phyloP scores from a whole-genome alignment of 2,329 filamentous ascomycete species.

The Microdochium trichocladiopsis region DNA sequence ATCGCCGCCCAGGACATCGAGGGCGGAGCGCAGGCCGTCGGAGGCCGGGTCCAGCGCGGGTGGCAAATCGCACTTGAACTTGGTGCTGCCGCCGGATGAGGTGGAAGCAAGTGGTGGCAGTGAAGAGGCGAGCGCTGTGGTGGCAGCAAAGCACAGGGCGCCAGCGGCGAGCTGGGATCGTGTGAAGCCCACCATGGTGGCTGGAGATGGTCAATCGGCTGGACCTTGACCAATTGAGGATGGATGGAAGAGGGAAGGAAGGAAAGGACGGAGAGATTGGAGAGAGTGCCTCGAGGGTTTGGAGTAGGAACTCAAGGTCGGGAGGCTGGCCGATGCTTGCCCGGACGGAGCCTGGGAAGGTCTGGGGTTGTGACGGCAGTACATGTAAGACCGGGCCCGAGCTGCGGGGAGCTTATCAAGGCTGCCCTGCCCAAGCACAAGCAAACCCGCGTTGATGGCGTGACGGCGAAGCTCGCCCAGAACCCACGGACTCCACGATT shows the following conservation, averaged over 20 bases:
- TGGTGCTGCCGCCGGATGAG: slow-evolving; percentile 1
- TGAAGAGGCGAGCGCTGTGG: not conserved
- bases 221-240: not conserved
- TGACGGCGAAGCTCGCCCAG: too few relatives aligned
- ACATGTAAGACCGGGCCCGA: not conserved
- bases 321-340: not conserved
- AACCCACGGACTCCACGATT: too few relatives aligned
- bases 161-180: slow-evolving; percentile 7
- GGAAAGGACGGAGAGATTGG: not conserved
- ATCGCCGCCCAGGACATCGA: slow-evolving; percentile 17
- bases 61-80: slow-evolving; percentile 21
- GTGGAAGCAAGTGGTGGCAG: not conserved
- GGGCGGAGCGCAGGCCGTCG: slow-evolving; percentile 20
- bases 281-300: not conserved
- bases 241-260: not conserved
- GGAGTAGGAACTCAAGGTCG: not conserved
- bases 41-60: slow-evolving; percentile 15
- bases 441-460: not conserved
- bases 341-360: not conserved
- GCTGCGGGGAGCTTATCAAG: not conserved
- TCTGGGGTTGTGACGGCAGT: not conserved
- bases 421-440: not conserved
- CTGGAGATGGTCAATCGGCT: not conserved
- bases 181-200: slow-evolving; percentile 1
- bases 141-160: slow-evolving; percentile 8